phyloP scores from a whole-genome alignment of 306 rosid genomes.

The Pyrus betulifolia region DNA sequence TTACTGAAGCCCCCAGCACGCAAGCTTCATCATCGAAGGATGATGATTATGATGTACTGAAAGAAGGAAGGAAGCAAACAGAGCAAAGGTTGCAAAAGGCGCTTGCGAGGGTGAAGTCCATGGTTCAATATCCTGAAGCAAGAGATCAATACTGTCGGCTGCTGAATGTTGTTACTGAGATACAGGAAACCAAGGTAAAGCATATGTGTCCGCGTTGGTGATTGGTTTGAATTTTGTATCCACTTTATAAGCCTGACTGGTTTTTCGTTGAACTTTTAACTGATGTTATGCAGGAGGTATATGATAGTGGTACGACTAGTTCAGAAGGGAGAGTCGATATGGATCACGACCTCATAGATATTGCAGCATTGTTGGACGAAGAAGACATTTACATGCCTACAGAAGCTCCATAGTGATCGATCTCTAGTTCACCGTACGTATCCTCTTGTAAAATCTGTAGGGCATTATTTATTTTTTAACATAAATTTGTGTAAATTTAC shows the following conservation, averaged over 20 bases:
- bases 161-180: slow-evolving; percentile 54
- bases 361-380: slow-evolving; percentile 51
- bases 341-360: slow-evolving; percentile 30
- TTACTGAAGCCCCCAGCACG: slow-evolving; percentile 30
- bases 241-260: neutral
- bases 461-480: neutral
- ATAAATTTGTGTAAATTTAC: no score
- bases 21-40: slow-evolving; percentile 35
- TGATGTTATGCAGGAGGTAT: slow-evolving; percentile 34
- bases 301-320: slow-evolving; percentile 14
- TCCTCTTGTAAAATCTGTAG: neutral
- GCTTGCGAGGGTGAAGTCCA: slow-evolving; percentile 81
- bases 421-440: neutral
- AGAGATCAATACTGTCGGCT: slow-evolving; percentile 79
- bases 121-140: slow-evolving; percentile 88
- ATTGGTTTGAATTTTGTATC: neutral
- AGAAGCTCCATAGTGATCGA: slow-evolving; percentile 25
- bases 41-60: slow-evolving; percentile 63
- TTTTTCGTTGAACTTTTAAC: neutral
- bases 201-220: neutral
- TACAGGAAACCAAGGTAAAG: slow-evolving; percentile 67
- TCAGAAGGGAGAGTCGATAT: slow-evolving; percentile 36
- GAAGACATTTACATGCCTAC: slow-evolving; percentile 54
- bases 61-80: slow-evolving; percentile 75
- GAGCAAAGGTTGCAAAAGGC: slow-evolving; percentile 82